phyloP scores from a whole-genome alignment of 148 eudicot genomes.

The Chenopodium album region DNA sequence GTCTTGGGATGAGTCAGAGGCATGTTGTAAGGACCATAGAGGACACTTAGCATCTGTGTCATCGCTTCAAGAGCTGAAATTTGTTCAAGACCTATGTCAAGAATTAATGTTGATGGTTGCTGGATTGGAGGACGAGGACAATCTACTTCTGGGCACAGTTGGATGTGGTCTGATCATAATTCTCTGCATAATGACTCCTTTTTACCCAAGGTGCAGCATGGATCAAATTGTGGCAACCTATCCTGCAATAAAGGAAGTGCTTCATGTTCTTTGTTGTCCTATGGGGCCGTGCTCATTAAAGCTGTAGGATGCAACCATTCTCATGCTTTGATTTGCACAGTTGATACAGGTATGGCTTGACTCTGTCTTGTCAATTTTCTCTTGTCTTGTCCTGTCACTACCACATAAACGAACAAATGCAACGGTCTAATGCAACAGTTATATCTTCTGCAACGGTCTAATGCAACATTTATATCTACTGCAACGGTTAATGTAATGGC shows the following conservation, averaged over 20 bases:
- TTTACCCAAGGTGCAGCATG: neutral
- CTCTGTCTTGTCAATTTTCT: neutral
- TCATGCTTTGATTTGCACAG: neutral
- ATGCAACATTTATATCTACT: too few relatives aligned
- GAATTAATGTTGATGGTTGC: neutral
- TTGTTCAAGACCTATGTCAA: neutral
- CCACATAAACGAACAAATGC: too few relatives aligned
- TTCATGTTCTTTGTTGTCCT: neutral
- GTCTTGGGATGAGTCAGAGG: neutral
- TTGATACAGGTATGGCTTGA: neutral
- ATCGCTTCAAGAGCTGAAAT: neutral
- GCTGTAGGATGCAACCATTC: neutral
- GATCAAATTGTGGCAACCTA: neutral
- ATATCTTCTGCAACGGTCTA: too few relatives aligned
- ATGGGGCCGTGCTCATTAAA: neutral
- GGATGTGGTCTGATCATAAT: neutral
- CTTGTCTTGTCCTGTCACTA: neutral
- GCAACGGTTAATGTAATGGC: too few relatives aligned
- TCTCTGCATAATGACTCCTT: neutral
- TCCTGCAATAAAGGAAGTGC: neutral
- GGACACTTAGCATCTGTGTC: neutral
- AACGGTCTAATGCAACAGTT: too few relatives aligned
- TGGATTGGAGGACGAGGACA: neutral
- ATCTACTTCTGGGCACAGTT: neutral
- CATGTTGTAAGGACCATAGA: neutral